These are phyloP conservation scores for Xerocomus spinulosus DNA, from an alignment of 768 basidiomycete species.

Conservation along the genomic window DNA sequence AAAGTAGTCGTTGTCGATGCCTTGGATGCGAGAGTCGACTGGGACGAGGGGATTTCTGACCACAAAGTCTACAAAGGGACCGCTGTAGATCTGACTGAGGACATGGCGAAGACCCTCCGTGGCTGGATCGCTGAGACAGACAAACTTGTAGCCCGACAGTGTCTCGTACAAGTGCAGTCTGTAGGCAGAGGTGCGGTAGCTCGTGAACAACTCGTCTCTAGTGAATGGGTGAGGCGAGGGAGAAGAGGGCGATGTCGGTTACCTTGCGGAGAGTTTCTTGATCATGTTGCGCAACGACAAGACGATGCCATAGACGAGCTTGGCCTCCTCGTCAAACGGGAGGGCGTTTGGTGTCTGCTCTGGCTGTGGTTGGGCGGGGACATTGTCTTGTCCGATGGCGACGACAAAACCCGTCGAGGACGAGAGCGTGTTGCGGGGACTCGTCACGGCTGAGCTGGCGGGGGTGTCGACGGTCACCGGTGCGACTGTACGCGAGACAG, in stretches of 20 bases:
- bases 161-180: slow-evolving; percentile 93
- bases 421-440: slow-evolving; percentile 63
- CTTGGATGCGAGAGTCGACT: slow-evolving; percentile 78
- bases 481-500: slow-evolving; percentile 70
- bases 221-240: background rate
- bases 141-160: slow-evolving; percentile 87
- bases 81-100: slow-evolving; percentile 86
- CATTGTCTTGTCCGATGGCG: slow-evolving; percentile 47
- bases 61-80: slow-evolving; percentile 91
- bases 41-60: slow-evolving; percentile 85
- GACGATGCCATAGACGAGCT: slow-evolving; percentile 94
- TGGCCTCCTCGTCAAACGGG: slow-evolving; percentile 95
- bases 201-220: slow-evolving; percentile 88
- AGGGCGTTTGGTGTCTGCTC: slow-evolving; percentile 48
- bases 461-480: slow-evolving; percentile 29
- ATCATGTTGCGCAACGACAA: slow-evolving; percentile 91
- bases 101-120: slow-evolving; percentile 79
- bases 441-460: slow-evolving; percentile 41
- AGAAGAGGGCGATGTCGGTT: slow-evolving; percentile 4
- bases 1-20: slow-evolving; percentile 93
- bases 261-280: slow-evolving; percentile 86
- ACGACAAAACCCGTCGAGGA: slow-evolving; percentile 66
- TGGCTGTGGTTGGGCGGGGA: slow-evolving; percentile 14
- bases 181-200: slow-evolving; percentile 88
- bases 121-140: slow-evolving; percentile 86